phyloP scores from a whole-genome alignment of 2,329 filamentous ascomycete genomes.

The Pseudogymnoascus sp. region DNA sequence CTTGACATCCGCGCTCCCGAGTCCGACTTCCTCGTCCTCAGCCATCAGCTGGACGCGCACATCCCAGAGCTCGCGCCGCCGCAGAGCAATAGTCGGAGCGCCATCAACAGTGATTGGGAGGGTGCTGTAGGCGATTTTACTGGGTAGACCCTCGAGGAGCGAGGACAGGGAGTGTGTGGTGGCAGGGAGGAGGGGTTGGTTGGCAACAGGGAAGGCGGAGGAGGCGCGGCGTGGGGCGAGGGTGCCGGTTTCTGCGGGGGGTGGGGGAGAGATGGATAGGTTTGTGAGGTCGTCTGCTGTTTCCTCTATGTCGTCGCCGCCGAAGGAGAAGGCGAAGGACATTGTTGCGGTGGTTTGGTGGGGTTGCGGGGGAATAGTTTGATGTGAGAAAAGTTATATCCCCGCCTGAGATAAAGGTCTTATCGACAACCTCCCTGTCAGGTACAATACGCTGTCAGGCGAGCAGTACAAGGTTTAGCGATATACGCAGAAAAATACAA shows the following conservation, averaged over 20 bases:
- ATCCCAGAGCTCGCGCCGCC: slow-evolving; percentile 73
- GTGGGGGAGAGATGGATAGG: not conserved
- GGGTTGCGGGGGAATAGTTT: slow-evolving; percentile 5
- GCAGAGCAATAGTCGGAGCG: slow-evolving; percentile 46
- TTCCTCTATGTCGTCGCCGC: slow-evolving; percentile 56
- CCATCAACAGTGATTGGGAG: slow-evolving; percentile 54
- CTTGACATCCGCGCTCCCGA: slow-evolving; percentile 61
- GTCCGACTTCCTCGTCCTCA: slow-evolving; percentile 46
- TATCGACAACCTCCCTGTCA: not conserved
- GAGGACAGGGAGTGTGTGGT: slow-evolving; percentile 41
- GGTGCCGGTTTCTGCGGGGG: slow-evolving; percentile 28
- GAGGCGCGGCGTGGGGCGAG: slow-evolving; percentile 19
- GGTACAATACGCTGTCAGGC: not conserved
- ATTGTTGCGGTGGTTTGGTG: slow-evolving; percentile 16
- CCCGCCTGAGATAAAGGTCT: not conserved
- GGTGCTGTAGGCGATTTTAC: slow-evolving; percentile 62
- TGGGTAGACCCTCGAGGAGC: slow-evolving; percentile 55
- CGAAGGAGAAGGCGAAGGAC: slow-evolving; percentile 44
- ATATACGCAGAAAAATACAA: not conserved
- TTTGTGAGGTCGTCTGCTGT: slow-evolving; percentile 10
- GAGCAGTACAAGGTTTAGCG: not conserved
- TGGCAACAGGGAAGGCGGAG: slow-evolving; percentile 52
- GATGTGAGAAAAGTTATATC: slow-evolving; percentile 8
- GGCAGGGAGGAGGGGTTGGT: slow-evolving; percentile 50
- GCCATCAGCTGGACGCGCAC: slow-evolving; percentile 75